These are phyloP conservation scores for Celoporthe dispersa DNA, from an alignment of 2,329 filamentous ascomycete genomes.

Conservation along the genomic window DNA sequence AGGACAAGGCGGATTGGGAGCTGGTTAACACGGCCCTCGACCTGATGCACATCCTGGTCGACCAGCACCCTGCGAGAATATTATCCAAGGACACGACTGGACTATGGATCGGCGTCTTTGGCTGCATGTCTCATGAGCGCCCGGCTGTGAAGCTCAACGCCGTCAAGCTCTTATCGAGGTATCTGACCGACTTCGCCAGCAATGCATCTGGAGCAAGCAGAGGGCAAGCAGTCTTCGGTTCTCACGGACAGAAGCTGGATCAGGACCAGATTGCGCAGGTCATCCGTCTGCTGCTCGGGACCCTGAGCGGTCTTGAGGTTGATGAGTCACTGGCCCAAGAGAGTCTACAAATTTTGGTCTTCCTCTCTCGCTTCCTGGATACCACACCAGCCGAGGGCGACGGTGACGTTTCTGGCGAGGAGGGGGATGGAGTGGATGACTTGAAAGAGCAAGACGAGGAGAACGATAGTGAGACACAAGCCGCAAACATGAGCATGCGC, in stretches of 20 bases:
- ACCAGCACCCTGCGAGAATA: slow-evolving; percentile 66
- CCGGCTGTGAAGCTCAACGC: slow-evolving; percentile 77
- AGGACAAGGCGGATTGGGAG: slow-evolving; percentile 68
- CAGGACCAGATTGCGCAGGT: slow-evolving; percentile 66
- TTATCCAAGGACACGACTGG: slow-evolving; percentile 62
- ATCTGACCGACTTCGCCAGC: slow-evolving; percentile 78
- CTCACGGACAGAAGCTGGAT: slow-evolving; percentile 70
- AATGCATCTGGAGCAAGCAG: slow-evolving; percentile 55
- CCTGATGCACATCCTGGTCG: slow-evolving; percentile 68
- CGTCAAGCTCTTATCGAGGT: slow-evolving; percentile 74
- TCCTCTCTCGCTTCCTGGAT: slow-evolving; percentile 70
- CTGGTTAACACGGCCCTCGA: slow-evolving; percentile 75
- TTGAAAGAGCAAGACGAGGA: slow-evolving; percentile 39
- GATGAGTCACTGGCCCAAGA: slow-evolving; percentile 79
- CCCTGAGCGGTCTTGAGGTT: slow-evolving; percentile 65
- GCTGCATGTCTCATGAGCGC: slow-evolving; percentile 73
- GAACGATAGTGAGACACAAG: slow-evolving; percentile 38
- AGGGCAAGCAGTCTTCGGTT: slow-evolving; percentile 67
- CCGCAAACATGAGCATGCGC: slow-evolving; percentile 61
- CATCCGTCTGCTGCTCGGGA: slow-evolving; percentile 54
- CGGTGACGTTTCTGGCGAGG: slow-evolving; percentile 46
- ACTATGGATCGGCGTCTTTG: slow-evolving; percentile 74
- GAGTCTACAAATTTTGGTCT: slow-evolving; percentile 79
- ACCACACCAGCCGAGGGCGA: slow-evolving; percentile 50
- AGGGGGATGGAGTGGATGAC: slow-evolving; percentile 45